phyloP scores from a whole-genome alignment of 169 alveolate genomes.

The Plasmodium gonderi region DNA sequence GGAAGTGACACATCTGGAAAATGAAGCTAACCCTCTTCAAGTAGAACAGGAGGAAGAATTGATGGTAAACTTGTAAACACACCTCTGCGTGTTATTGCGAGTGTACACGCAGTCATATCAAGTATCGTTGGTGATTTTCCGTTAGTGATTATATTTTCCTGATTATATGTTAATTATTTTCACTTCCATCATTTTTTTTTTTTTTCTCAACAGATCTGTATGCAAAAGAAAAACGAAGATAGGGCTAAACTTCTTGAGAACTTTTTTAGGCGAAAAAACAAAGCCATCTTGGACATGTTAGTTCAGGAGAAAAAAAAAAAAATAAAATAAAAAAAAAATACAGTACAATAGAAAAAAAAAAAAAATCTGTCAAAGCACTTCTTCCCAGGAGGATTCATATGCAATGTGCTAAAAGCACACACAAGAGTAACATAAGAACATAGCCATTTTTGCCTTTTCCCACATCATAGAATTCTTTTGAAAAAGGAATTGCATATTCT shows the following conservation, averaged over 20 bases:
- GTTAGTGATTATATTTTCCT: not conserved
- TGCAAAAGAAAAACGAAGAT: not conserved
- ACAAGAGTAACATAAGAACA: not conserved
- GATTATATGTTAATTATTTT: not conserved
- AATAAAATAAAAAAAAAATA: not conserved
- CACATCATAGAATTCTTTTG: conserved; percentile 13
- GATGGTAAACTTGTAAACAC: not conserved
- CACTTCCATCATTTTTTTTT: not conserved
- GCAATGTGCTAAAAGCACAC: not conserved
- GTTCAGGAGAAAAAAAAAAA: not conserved
- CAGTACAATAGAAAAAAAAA: not conserved
- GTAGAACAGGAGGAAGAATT: not conserved
- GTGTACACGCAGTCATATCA: not conserved
- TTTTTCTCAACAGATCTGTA: not conserved
- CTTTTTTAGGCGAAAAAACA: conserved; percentile 41
- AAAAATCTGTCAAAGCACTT: not conserved
- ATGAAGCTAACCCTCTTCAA: not conserved
- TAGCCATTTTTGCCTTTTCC: not conserved
- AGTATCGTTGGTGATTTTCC: not conserved
- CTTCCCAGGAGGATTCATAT: no score
- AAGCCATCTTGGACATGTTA: conserved; percentile 41
- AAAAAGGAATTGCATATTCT: conserved; percentile 22
- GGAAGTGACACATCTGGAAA: not conserved
- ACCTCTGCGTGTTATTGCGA: not conserved
- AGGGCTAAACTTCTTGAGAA: conserved; percentile 13